Conservation (phyloP, 306 rosid species). For the Senna tora region DNA sequence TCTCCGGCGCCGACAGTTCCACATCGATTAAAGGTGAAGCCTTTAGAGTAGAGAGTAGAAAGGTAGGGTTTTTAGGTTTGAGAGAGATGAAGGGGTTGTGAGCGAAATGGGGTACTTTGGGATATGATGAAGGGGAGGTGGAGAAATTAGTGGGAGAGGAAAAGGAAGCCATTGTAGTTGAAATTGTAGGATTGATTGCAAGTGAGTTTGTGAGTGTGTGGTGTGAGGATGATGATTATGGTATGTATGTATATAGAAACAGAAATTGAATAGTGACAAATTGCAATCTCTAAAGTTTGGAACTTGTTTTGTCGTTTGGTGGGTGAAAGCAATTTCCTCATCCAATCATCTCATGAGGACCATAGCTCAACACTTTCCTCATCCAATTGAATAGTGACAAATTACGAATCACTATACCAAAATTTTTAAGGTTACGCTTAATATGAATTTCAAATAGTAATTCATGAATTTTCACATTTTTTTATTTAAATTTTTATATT, state of each 20-base stretch:
- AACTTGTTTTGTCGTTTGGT: constrained; percentile 37
- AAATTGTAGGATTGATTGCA: neutral
- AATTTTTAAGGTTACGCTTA: no score
- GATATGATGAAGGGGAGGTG: constrained; percentile 46
- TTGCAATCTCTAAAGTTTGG: neutral
- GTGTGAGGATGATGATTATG: no score
- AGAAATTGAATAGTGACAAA: neutral
- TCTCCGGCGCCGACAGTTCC: constrained; percentile 36
- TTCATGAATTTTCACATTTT: no score
- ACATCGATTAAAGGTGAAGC: constrained; percentile 49
- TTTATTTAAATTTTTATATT: no score
- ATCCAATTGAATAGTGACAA: no score
- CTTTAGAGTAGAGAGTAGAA: constrained; percentile 37
- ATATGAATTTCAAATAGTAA: no score
- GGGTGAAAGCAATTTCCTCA: neutral
- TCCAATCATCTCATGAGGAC: constrained; percentile 33
- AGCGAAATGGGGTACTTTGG: constrained; percentile 44
- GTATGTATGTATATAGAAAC: no score
- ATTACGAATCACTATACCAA: no score
- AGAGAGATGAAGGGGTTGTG: constrained; percentile 44
- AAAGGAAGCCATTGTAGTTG: constrained; percentile 75
- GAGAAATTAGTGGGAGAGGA: constrained; percentile 65
- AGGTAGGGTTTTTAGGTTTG: constrained; percentile 41
- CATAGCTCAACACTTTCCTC: no score
- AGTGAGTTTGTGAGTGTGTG: constrained; percentile 8